Conservation (phyloP, 116 monocot genomes). For the Thalassia testudinum region DNA sequence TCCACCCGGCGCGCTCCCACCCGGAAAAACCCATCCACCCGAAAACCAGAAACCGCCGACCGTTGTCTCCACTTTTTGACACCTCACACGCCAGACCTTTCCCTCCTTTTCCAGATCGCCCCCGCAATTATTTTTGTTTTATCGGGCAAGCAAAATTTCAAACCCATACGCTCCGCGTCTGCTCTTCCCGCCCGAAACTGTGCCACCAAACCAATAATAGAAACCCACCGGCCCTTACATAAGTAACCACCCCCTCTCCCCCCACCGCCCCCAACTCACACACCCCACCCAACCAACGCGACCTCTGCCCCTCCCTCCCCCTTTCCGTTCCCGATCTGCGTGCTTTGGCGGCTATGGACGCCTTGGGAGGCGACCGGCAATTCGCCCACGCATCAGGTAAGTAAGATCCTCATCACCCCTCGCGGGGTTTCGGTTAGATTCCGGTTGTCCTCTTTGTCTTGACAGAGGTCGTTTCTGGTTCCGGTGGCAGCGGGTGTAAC, state of each 20-base stretch:
- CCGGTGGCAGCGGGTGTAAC: slow-evolving; percentile 6
- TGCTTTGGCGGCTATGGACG: too few relatives aligned
- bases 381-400: too few relatives aligned
- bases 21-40: too few relatives aligned
- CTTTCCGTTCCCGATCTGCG: too few relatives aligned
- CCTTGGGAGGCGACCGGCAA: too few relatives aligned
- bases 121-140: not conserved
- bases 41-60: slow-evolving; percentile 2
- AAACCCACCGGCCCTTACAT: not conserved
- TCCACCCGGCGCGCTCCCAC: too few relatives aligned
- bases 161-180: not conserved
- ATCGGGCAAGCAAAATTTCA: not conserved
- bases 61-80: not conserved
- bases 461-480: too few relatives aligned
- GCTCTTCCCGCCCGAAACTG: not conserved
- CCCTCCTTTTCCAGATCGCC: not conserved
- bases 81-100: not conserved
- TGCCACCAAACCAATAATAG: not conserved
- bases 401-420: too few relatives aligned
- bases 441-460: too few relatives aligned
- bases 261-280: not conserved
- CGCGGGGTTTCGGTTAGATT: too few relatives aligned
- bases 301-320: not conserved
- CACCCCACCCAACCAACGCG: not conserved
- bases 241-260: not conserved